Evolutionary conservation across 495 filamentous ascomycete genomes (phyloP).

Genomic region (Xylaria grammica): DNA sequence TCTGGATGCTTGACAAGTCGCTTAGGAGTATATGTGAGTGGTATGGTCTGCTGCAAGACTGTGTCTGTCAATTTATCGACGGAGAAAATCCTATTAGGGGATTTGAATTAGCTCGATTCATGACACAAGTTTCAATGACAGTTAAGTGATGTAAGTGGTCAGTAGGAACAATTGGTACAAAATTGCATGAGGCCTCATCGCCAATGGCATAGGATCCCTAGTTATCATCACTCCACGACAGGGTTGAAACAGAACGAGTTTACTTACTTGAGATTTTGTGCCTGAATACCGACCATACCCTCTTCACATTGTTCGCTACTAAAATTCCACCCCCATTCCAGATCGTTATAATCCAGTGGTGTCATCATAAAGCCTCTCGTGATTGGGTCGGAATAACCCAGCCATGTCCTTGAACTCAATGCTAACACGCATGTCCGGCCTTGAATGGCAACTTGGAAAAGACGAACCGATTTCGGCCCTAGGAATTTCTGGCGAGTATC

Average conservation of each 20-base stretch:
- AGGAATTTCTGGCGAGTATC: constrained; percentile 94
- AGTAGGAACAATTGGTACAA: constrained; percentile 63
- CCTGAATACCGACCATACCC: constrained; percentile 96
- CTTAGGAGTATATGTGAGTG: constrained; percentile 88
- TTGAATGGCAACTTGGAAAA: constrained; percentile 86
- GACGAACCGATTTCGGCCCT: constrained; percentile 82
- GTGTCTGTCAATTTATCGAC: constrained; percentile 87
- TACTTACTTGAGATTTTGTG: constrained; percentile 83
- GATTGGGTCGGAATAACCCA: constrained; percentile 85
- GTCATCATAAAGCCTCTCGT: constrained; percentile 89
- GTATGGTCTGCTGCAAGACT: constrained; percentile 84
- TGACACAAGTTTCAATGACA: constrained; percentile 27
- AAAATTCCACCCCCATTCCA: constrained; percentile 96
- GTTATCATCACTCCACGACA: constrained; percentile 70
- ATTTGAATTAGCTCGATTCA: constrained; percentile 60
- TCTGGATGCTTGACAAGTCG: constrained; percentile 88
- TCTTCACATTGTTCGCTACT: constrained; percentile 90
- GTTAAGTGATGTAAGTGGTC: constrained; percentile 34
- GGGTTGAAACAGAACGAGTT: constrained; percentile 23
- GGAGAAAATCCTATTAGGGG: constrained; percentile 83
- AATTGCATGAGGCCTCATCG: constrained; percentile 52
- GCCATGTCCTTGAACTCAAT: constrained; percentile 87
- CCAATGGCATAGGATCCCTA: constrained; percentile 52
- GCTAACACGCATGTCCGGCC: constrained; percentile 87
- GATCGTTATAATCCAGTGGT: constrained; percentile 81